These are phyloP conservation scores for Sphaerostilbella broomeana DNA, from an alignment of 2,329 filamentous ascomycete species.

Conservation along the genomic window DNA sequence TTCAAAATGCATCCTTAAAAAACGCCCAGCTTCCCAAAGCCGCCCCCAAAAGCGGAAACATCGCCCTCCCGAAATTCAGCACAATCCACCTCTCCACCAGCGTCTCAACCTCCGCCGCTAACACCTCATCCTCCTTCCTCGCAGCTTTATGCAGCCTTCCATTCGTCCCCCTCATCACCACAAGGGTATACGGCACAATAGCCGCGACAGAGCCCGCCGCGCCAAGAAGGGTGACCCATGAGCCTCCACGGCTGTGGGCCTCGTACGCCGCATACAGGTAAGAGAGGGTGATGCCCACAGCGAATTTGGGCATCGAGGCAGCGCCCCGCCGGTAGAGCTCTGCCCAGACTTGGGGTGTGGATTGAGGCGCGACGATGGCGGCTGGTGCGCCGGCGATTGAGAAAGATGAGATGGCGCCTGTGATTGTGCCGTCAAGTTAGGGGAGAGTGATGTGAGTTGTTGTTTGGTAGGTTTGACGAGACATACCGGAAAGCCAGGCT, in stretches of 20 bases:
- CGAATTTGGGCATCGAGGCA: constrained; percentile 31
- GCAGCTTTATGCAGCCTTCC: constrained; percentile 23
- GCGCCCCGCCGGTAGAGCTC: constrained; percentile 32
- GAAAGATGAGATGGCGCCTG: constrained; percentile 31
- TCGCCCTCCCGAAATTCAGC: constrained; percentile 26
- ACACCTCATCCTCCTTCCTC: constrained; percentile 15
- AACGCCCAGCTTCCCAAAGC: constrained; percentile 20
- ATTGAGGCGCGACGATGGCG: constrained; percentile 22
- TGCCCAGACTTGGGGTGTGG: constrained; percentile 31
- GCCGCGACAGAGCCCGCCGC: constrained; percentile 28
- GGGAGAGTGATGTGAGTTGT: no score
- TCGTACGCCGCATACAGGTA: constrained; percentile 34
- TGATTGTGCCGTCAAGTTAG: background rate
- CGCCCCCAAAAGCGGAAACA: constrained; percentile 27
- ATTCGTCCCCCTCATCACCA: constrained; percentile 33
- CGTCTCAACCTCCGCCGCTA: constrained; percentile 14
- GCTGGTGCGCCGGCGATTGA: constrained; percentile 32
- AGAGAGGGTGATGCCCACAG: constrained; percentile 24
- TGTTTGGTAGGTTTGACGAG: background rate
- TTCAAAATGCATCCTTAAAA: constrained; percentile 6
- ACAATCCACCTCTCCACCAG: constrained; percentile 19
- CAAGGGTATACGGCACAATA: constrained; percentile 36
- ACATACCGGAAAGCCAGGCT: constrained; percentile 31
- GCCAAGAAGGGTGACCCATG: constrained; percentile 29
- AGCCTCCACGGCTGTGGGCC: constrained; percentile 18